Evolutionary conservation across 164 flowering plant species (phyloP), one percentile per base, ranked within the genome.

Genomic region (Tetracentron sinense): DNA sequence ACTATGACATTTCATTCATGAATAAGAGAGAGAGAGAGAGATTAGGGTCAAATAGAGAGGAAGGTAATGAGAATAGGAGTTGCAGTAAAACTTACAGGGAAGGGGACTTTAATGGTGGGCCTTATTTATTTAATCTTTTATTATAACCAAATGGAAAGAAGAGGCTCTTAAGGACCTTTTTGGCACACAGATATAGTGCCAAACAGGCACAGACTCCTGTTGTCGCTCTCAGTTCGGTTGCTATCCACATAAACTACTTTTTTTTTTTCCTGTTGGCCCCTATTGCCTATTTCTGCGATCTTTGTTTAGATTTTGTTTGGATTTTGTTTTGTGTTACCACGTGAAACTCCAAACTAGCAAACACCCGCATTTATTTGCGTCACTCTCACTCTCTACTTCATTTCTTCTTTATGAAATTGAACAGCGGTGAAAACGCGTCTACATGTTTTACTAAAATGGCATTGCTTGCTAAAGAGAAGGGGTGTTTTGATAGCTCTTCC

Each of bases 151-250:
- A 51, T 51, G 54, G 54, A 7, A 25, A 20, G 54, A 25, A 25
- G 10, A 51, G 12, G 53, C 23, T n/a, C 53, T 17, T 49, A 75
- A 63, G 49, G 64, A 68, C 47, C 33, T 49, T 35, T 61, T 42
- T 26, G 35, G 47, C 62, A 62, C 59, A 63, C 63, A 62, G 46
- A 60, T 29, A 28, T 60, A 22, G 31, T 30, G 51, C 42, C 62
- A 59, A 38, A 8, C 44, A 38, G 8, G 11, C 8, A 38, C 44
- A 38, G 44, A 8, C 44, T 38, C 53, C 74, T 75, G 46, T 69
- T 35, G 73, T 75, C 69, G 31, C 69, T 67, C 62, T 66, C 72
- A 56, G 54, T 52, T 63, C 26, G 44, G 78, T 68, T 68, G 75
- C 79, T 56, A 60, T 72, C 76, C 64, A 54, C 30, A 23, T 44